These are phyloP conservation scores for Chytriomyces confervae DNA, from an alignment of 192 early-diverging fungal genomes.

Conservation along the genomic window DNA sequence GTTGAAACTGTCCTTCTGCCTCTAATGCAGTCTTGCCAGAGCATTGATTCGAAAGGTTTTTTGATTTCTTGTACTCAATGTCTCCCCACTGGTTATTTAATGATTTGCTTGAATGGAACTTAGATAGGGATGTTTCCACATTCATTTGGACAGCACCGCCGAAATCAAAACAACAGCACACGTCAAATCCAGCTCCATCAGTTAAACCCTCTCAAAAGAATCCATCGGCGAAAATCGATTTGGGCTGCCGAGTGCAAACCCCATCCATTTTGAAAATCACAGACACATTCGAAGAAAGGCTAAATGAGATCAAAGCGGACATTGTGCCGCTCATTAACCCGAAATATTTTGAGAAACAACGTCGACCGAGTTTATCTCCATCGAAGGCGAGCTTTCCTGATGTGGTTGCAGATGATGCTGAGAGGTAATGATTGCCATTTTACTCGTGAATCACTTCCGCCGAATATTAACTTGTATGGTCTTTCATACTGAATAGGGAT, in stretches of 20 bases:
- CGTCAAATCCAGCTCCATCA: not conserved
- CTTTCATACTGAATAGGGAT: conserved; percentile 10
- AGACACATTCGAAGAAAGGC: conserved; percentile 9
- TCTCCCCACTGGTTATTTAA: no score
- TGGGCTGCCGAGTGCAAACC: conserved; percentile 6
- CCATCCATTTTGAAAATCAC: not conserved
- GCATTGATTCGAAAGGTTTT: not conserved
- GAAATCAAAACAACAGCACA: not conserved
- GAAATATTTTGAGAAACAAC: not conserved
- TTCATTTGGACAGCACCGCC: conserved; percentile 17
- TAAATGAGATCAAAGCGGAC: not conserved
- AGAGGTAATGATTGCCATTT: not conserved
- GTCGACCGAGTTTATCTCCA: conserved; percentile 3
- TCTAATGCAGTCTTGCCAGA: not conserved
- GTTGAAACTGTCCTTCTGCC: conserved; percentile 6
- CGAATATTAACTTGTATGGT: not conserved
- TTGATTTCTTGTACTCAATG: not conserved
- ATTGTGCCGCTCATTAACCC: conserved; percentile 5
- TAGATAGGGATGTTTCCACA: conserved; percentile 6
- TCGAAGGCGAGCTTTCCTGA: conserved; percentile 1
- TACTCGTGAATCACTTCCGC: not conserved
- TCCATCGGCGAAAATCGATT: not conserved
- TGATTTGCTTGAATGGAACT: not conserved
- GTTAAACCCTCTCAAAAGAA: not conserved
- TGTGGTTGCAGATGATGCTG: not conserved